Base-by-base conservation (phyloP, 2,329 filamentous ascomycete species). In the Diplodia sapinea region DNA sequence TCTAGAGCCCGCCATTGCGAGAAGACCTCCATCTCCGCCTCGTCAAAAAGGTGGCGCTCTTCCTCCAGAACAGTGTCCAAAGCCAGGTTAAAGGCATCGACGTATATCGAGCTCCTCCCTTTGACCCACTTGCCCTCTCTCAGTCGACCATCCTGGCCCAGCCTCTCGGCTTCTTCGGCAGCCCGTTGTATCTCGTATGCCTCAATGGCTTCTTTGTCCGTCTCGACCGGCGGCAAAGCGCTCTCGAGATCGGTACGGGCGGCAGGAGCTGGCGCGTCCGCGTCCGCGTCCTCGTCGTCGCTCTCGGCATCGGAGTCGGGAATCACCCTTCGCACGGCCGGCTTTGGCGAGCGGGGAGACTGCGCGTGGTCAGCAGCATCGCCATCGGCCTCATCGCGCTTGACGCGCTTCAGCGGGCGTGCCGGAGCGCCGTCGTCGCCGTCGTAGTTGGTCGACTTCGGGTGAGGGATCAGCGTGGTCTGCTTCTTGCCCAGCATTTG, bases 41-140 rank as follows among this genome's bases (percentile, higher is more conserved):
- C 86, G 73, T 95, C 87, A 76, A 98, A 99, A 0, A 99, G 82
- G 78, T 97, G 92, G 0, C 87, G 86, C 79, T 99, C 95, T 68
- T 98, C 92, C 59, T 92, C 89, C 13, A 98, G 81, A 3, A 99
- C 95, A 0, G 92, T 97, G 68, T 94, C 89, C 59, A 99, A 82
- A 2, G 94, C 93, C 15, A 98, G 83, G 74, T 97, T 97, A 83
- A 99, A 99, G 0, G 95, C 95, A 80, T 99, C 95, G 20, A 97
- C 93, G 74, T 99, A 99, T 66, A 99, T 92, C 1, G 94, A 98
- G 74, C 89, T 96, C 76, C 88, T 89, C 0, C 93, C 92, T 73
- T 85, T 88, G 4, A 88, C 79, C 92, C 92, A 97, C 69, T 81
- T 85, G 62, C 82, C 82, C 63, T 87, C 80, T n/a, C 12, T 40